These are phyloP conservation scores for Cyamopsis tetragonoloba DNA, from an alignment of 306 rosid species.

Conservation along the genomic window DNA sequence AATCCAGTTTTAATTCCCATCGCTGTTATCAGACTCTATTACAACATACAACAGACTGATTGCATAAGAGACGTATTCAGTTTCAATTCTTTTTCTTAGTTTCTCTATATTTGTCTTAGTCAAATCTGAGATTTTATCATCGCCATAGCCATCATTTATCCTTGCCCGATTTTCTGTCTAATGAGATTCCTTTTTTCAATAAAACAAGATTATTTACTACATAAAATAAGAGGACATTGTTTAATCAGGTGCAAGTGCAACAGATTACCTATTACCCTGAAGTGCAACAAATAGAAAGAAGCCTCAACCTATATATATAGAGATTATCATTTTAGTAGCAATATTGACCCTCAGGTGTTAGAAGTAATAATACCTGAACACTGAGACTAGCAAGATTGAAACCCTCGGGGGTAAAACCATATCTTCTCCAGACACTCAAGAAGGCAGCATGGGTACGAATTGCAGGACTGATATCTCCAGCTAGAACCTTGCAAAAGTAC, in stretches of 20 bases:
- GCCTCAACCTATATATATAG: neutral
- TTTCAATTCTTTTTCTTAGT: too few relatives aligned
- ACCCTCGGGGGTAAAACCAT: conserved; percentile 97
- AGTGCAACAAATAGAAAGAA: conserved; percentile 13
- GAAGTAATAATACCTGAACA: conserved; percentile 72
- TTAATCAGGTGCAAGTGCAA: neutral
- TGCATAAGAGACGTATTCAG: too few relatives aligned
- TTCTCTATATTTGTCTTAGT: too few relatives aligned
- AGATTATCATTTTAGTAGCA: conserved; percentile 1
- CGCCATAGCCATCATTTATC: neutral
- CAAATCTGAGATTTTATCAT: too few relatives aligned
- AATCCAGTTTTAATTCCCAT: too few relatives aligned
- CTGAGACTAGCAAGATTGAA: conserved; percentile 89
- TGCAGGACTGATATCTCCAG: conserved; percentile 94
- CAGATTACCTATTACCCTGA: conserved; percentile 8
- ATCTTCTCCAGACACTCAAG: conserved; percentile 96
- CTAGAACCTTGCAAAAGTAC: conserved; percentile 73
- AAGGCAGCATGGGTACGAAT: conserved; percentile 90
- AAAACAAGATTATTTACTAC: neutral
- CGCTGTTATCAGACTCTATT: too few relatives aligned
- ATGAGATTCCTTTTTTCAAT: neutral
- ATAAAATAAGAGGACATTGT: conserved; percentile 4
- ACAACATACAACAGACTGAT: too few relatives aligned
- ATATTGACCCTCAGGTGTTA: conserved; percentile 15
- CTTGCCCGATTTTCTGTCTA: neutral